Evolutionary conservation across 768 basidiomycete genomes (phyloP), one percentile per base, ranked within the genome.

Genomic region (Serendipita indica): DNA sequence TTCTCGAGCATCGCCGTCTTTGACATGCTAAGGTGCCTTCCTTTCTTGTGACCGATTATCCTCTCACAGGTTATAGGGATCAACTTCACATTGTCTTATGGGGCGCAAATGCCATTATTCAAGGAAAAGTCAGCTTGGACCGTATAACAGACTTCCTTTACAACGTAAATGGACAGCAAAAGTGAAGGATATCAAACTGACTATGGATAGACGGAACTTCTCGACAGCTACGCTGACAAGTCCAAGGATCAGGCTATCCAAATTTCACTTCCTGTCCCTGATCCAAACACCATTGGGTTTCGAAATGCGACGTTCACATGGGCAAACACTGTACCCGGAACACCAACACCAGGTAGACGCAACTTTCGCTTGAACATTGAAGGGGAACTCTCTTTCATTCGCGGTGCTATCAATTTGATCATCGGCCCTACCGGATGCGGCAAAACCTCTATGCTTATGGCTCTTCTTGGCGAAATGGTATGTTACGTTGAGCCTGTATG

Each of bases 401-500:
- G 67, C 7, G 75, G 83, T 5, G 43, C 35, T 3, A 37, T 70
- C 63, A 69, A 68, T 58, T 63, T 70, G n/a, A 63, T 70, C 37
- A 45, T 68, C 16, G 69, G 69, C 0, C 69, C 69, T 3, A 70
- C 69, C 3, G 69, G 67, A 1, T 62, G 65, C 2, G 69, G 69
- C 27, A 70, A 70, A 69, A 83, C 83, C 0, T 81, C 79, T 0
- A 65, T 83, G 33, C 70, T 83, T 20, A 82, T 84, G 80, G 82
- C 82, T 0, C 67, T 82, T 37, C 72, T 56, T 1, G 67, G 68
- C 61, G 35, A 14, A 45, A 58, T 62, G 62, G 49, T 54, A 10
- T 5, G 32, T 54, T 30, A 10, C n/a, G 10, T 10, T 37, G 10
- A 37, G 69, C 52, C 72, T 70, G 63, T 61, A 60, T 7, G 63